Percentiles rank a stretch among this genome's conserved stretches.
Conservation (phyloP, 345 rosid species). For the Brassica rapa region DNA sequence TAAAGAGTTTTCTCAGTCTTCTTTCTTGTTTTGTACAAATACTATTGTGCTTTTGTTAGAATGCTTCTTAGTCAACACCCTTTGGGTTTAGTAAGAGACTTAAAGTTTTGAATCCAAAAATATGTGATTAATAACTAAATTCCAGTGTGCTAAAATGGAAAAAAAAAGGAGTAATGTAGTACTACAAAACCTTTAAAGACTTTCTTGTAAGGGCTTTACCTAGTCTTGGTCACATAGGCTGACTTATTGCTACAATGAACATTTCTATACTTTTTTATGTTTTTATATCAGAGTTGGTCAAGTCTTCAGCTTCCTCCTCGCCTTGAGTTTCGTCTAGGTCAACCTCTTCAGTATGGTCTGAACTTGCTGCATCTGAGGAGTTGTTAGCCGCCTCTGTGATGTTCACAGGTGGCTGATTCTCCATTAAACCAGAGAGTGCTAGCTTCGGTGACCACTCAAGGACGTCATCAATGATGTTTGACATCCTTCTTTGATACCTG, state of each 20-base stretch:
- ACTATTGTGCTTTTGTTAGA: conserved; percentile 12
- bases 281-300: conserved; percentile 37
- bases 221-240: conserved; percentile 36
- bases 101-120: conserved; percentile 21
- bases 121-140: conserved; percentile 17
- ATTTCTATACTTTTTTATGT: conserved; percentile 24
- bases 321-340: conserved; percentile 43
- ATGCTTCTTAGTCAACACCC: background rate
- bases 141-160: conserved; percentile 17
- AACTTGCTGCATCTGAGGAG: conserved; percentile 46
- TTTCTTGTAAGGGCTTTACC: conserved; percentile 26
- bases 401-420: conserved; percentile 72
- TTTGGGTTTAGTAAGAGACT: background rate
- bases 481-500: conserved; percentile 97
- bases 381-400: conserved; percentile 53
- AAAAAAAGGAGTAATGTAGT: background rate
- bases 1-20: conserved; percentile 13
- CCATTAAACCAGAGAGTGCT: conserved; percentile 98
- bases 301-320: conserved; percentile 49
- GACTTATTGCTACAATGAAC: conserved; percentile 40
- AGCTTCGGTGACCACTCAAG: conserved; percentile 96
- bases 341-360: background rate
- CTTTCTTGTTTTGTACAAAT: conserved; percentile 27
- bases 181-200: conserved; percentile 29
- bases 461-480: conserved; percentile 91